Percentiles rank a stretch among this genome's conserved stretches.
These are phyloP conservation scores for Glomus cerebriforme DNA, from an alignment of 192 early-diverging fungal genomes.

Conservation along the genomic window DNA sequence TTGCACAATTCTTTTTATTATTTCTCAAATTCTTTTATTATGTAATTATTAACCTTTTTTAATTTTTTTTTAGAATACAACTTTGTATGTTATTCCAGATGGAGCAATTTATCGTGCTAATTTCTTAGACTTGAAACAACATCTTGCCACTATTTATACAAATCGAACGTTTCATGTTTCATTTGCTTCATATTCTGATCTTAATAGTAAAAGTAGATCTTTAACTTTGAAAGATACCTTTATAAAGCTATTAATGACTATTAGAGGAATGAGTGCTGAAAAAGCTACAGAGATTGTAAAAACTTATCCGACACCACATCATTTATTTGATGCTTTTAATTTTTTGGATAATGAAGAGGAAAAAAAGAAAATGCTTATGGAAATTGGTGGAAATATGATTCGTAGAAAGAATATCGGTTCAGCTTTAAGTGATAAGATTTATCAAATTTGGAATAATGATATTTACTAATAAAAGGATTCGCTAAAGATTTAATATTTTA, in stretches of 20 bases:
- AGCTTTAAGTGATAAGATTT: slow-evolving; percentile 53
- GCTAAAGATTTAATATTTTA: no score
- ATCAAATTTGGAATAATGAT: slow-evolving; percentile 61
- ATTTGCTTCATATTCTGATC: slow-evolving; percentile 61
- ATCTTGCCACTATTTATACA: slow-evolving; percentile 40
- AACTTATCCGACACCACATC: slow-evolving; percentile 68
- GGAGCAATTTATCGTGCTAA: slow-evolving; percentile 47
- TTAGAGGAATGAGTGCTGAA: slow-evolving; percentile 81
- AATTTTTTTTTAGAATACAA: slow-evolving; percentile 27
- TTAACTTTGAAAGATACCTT: slow-evolving; percentile 78
- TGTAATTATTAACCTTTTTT: not conserved
- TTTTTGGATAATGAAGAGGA: slow-evolving; percentile 42
- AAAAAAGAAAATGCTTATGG: slow-evolving; percentile 52
- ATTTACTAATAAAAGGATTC: slow-evolving; percentile 31
- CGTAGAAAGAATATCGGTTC: slow-evolving; percentile 54
- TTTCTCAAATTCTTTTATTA: no score
- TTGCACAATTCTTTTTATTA: not conserved
- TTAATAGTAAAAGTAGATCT: slow-evolving; percentile 76
- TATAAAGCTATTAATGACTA: slow-evolving; percentile 80
- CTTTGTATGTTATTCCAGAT: slow-evolving; percentile 61
- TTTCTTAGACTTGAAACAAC: slow-evolving; percentile 54
- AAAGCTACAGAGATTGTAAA: slow-evolving; percentile 77
- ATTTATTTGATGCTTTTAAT: slow-evolving; percentile 51
- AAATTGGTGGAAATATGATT: slow-evolving; percentile 39
- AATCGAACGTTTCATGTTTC: slow-evolving; percentile 53